A percentile compares a stretch with the other conserved stretches of the same genome.
phyloP scores from a whole-genome alignment of 805 yeast genomes.

The Kazachstania bromeliacearum region DNA sequence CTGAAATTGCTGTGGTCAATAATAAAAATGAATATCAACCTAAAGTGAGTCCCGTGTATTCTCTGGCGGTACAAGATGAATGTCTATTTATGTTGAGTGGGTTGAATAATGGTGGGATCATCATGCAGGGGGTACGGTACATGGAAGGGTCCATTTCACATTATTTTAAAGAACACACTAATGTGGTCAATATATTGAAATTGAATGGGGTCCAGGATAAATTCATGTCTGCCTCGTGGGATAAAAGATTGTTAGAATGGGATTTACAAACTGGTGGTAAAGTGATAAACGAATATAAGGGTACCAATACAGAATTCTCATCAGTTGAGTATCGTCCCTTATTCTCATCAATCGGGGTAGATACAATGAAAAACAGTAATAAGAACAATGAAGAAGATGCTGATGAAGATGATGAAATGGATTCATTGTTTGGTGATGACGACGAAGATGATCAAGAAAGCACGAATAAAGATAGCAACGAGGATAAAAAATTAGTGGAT shows the following conservation, averaged over 20 bases:
- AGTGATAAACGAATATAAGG: conserved; percentile 38
- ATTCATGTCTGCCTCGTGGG: conserved; percentile 87
- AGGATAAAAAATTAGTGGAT: conserved; percentile 7
- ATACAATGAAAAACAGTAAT: conserved; percentile 32
- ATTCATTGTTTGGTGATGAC: conserved; percentile 51
- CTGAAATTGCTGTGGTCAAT: conserved; percentile 28
- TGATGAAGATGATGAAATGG: conserved; percentile 39
- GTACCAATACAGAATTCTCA: conserved; percentile 71
- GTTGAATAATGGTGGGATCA: conserved; percentile 72
- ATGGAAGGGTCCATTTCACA: conserved; percentile 76
- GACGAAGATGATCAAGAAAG: conserved; percentile 32
- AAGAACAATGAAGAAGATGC: conserved; percentile 6
- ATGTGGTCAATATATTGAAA: conserved; percentile 63
- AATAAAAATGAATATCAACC: conserved; percentile 39
- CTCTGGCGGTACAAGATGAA: conserved; percentile 74
- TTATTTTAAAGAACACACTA: conserved; percentile 56
- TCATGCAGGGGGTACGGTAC: conserved; percentile 72
- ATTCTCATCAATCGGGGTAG: conserved; percentile 38
- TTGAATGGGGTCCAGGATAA: conserved; percentile 52
- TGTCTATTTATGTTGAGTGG: conserved; percentile 84
- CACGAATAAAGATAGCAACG: conserved; percentile 5
- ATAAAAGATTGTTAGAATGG: conserved; percentile 70
- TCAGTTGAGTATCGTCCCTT: conserved; percentile 61
- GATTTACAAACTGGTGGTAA: conserved; percentile 60
- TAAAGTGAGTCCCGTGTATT: conserved; percentile 71